Conservation (phyloP, 495 filamentous ascomycete genomes). For the Lasiosphaeria hispida region DNA sequence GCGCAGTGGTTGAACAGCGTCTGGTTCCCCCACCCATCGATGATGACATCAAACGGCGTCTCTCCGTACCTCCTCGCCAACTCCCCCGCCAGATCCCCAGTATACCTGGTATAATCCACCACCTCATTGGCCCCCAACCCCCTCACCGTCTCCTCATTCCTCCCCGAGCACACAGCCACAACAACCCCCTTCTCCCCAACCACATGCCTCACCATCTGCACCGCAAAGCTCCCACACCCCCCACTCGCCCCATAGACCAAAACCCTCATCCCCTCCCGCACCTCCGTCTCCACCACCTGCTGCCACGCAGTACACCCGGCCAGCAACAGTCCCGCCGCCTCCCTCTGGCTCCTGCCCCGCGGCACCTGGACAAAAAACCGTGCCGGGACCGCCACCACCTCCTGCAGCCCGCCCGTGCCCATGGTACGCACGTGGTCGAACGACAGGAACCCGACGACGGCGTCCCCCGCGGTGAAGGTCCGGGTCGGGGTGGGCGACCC, state of each 20-base stretch:
- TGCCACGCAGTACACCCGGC: conserved; percentile 34
- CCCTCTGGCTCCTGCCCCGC: conserved; percentile 1
- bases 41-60: conserved; percentile 32
- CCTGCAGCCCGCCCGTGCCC: conserved; percentile 36
- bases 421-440: conserved; percentile 24
- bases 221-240: conserved; percentile 36
- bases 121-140: conserved; percentile 39
- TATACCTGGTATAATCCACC: conserved; percentile 29
- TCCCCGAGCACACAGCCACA: conserved; percentile 39
- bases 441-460: conserved; percentile 32
- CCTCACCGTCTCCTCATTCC: conserved; percentile 30
- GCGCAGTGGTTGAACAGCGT: conserved; percentile 29
- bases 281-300: conserved; percentile 23
- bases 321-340: conserved; percentile 37
- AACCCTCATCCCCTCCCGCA: conserved; percentile 29
- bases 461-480: conserved; percentile 15
- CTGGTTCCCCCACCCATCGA: conserved; percentile 37
- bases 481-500: conserved; percentile 19
- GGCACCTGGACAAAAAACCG: conserved; percentile 29
- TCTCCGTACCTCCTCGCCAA: conserved; percentile 19
- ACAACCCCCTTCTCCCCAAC: conserved; percentile 34
- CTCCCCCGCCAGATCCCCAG: conserved; percentile 19
- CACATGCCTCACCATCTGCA: conserved; percentile 35
- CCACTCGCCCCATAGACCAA: conserved; percentile 43
- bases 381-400: conserved; percentile 30